Conservation (phyloP, 208 protist species). For the Wallacemonas sp. region DNA sequence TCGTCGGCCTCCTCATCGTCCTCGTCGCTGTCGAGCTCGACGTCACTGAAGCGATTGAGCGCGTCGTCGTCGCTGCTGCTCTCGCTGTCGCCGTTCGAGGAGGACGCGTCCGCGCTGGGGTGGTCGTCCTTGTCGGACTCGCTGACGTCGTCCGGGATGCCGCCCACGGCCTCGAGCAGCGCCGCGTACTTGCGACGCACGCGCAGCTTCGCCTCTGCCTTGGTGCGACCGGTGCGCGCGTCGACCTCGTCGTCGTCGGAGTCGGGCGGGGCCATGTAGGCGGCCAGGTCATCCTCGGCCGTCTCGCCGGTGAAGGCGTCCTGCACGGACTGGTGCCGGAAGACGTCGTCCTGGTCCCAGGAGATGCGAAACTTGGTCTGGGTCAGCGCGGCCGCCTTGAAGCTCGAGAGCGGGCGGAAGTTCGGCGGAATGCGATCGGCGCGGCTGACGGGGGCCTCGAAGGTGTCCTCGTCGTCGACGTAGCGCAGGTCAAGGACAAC, state of each 20-base stretch:
- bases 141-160: constrained; percentile 45
- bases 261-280: constrained; percentile 87
- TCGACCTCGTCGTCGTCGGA: constrained; percentile 66
- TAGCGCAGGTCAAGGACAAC: constrained; percentile 97
- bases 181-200: constrained; percentile 85
- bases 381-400: constrained; percentile 84
- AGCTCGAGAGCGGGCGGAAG: constrained; percentile 80
- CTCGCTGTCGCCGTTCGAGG: constrained; percentile 23
- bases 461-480: constrained; percentile 94
- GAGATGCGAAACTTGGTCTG: constrained; percentile 91
- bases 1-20: constrained; percentile 29
- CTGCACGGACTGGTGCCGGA: constrained; percentile 80
- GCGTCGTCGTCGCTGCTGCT: constrained; percentile 66
- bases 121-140: constrained; percentile 18
- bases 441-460: constrained; percentile 65
- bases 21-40: constrained; percentile 50
- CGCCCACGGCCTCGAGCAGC: constrained; percentile 84
- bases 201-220: constrained; percentile 43
- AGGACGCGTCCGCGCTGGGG: neutral
- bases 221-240: constrained; percentile 18
- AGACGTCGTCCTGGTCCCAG: constrained; percentile 92
- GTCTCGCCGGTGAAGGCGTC: constrained; percentile 88
- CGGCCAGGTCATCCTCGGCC: constrained; percentile 85
- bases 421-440: constrained; percentile 74
- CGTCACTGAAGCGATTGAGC: constrained; percentile 84